Evolutionary conservation across 2,329 filamentous ascomycete species (phyloP).

Genomic region (Geosmithia morbida): DNA sequence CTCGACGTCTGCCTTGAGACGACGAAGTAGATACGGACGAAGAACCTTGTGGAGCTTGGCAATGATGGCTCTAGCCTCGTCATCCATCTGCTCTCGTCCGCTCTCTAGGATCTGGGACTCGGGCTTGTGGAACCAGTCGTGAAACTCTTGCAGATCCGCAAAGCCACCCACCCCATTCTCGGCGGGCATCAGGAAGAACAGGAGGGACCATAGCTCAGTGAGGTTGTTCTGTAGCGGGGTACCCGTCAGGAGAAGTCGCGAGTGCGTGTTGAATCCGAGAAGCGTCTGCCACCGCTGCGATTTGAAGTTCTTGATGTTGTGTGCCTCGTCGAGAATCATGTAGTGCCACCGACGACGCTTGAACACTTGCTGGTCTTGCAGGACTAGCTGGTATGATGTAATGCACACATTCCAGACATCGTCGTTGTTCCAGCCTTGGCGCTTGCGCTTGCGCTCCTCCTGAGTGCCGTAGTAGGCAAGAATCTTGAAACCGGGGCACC

Average conservation of each 20-base stretch:
- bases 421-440: conserved; percentile 85
- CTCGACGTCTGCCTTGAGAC: conserved; percentile 91
- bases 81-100: conserved; percentile 84
- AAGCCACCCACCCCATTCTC: conserved; percentile 80
- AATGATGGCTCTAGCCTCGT: conserved; percentile 84
- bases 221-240: conserved; percentile 95
- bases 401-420: conserved; percentile 96
- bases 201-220: conserved; percentile 88
- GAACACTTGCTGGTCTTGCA: conserved; percentile 89
- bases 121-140: conserved; percentile 88
- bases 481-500: conserved; percentile 95
- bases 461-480: conserved; percentile 91
- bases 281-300: conserved; percentile 94
- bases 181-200: conserved; percentile 93
- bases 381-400: conserved; percentile 90
- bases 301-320: conserved; percentile 99
- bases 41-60: conserved; percentile 88
- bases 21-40: conserved; percentile 77
- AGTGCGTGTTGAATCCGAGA: conserved; percentile 81
- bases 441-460: conserved; percentile 82
- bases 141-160: conserved; percentile 88
- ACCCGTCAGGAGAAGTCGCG: conserved; percentile 77
- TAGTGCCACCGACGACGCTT: conserved; percentile 92
- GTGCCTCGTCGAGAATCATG: conserved; percentile 93
- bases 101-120: conserved; percentile 95